phyloP scores from a whole-genome alignment of 2,329 filamentous ascomycete species.

The Aspergillus terreus region DNA sequence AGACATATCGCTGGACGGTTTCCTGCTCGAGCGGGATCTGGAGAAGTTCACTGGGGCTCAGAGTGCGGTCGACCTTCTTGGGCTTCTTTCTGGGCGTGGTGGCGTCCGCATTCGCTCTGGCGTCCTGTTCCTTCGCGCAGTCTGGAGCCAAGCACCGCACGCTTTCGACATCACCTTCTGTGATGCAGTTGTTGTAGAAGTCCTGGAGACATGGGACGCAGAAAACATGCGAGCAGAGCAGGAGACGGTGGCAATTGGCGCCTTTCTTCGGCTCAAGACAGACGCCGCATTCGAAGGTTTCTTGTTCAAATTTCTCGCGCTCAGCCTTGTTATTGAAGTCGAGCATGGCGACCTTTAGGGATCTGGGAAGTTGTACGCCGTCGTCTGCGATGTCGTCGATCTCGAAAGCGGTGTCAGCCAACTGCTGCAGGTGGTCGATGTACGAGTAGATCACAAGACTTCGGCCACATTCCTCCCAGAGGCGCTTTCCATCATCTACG shows the following conservation, averaged over 20 bases:
- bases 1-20: constrained; percentile 78
- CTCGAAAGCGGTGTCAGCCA: constrained; percentile 54
- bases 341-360: constrained; percentile 65
- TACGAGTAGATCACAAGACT: constrained; percentile 57
- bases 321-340: constrained; percentile 75
- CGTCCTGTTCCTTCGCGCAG: constrained; percentile 64
- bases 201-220: constrained; percentile 82
- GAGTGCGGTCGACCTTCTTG: constrained; percentile 61
- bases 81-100: constrained; percentile 35
- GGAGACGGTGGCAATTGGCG: constrained; percentile 71
- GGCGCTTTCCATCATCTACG: constrained; percentile 42
- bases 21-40: constrained; percentile 70
- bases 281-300: constrained; percentile 83
- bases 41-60: constrained; percentile 80
- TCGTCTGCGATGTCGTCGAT: constrained; percentile 38
- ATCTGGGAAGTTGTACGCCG: constrained; percentile 46
- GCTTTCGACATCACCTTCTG: constrained; percentile 72
- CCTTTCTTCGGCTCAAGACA: constrained; percentile 94
- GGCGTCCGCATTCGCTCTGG: constrained; percentile 13
- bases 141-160: constrained; percentile 77
- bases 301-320: constrained; percentile 71
- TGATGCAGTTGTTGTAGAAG: constrained; percentile 86
- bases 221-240: constrained; percentile 86
- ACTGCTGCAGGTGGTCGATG: constrained; percentile 58
- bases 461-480: constrained; percentile 60